Evolutionary conservation across 441 rosid species (phyloP), one percentile per base, ranked within the genome.

Genomic region (Kokia cookei): DNA sequence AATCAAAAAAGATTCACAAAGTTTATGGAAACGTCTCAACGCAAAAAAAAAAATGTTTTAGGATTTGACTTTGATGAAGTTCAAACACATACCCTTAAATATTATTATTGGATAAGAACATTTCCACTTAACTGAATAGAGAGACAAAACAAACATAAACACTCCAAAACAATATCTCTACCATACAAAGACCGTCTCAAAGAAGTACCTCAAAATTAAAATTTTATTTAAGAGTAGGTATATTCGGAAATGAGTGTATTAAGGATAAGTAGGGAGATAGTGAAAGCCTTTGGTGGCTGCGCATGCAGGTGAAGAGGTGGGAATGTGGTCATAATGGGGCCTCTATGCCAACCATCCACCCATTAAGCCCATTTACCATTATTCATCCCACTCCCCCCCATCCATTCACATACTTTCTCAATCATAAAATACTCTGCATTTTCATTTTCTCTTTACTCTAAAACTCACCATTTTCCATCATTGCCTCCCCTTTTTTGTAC

Each of bases 221-320:
- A n/a, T 51, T n/a, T 2, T 2, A n/a, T 15, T 51, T 15, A 5
- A n/a, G 15, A n/a, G 2, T 51, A 1, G 55, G 22, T 19, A 51
- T n/a, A 2, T 0, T 6, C 15, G 35, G 35, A 6, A 15, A 15
- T 1, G 15, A 2, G 3, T n/a, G 2, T 15, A 51, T 51, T n/a
- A 5, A 5, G 3, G 24, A 51, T 51, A 51, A 9, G 13, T 55
- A 32, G 3, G 5, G 10, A 59, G 19, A 27, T 26, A 14, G 37
- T 65, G 71, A 45, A 0, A 6, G 22, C 76, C 88, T 84, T 89
- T 81, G 89, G 93, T 89, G 90, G 90, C 70, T 90, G 93, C 97
- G 96, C 91, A 86, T 90, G 95, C 93, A 77, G 81, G 73, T 63
- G 66, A 75, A 73, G 82, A 75, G 65, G 88, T 83, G 88, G 87